Conservation (phyloP, 768 basidiomycete genomes). For the Termitomyces sp. region DNA sequence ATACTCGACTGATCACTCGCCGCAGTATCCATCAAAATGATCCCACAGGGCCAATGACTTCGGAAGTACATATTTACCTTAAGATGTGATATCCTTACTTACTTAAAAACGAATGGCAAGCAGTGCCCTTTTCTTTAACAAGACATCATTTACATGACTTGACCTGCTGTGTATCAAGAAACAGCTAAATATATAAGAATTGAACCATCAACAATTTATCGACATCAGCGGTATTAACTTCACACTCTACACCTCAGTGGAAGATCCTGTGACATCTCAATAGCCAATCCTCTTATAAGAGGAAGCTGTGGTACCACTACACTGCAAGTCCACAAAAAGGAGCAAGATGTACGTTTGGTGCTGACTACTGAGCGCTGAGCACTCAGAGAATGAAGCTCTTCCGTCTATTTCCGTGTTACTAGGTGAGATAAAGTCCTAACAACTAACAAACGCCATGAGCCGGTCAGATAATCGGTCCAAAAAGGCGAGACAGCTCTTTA, state of each 20-base stretch:
- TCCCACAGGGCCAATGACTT: not conserved
- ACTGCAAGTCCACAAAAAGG: not conserved
- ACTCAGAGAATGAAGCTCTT: not conserved
- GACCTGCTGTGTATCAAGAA: no score
- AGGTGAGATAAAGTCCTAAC: not conserved
- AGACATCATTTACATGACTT: no score
- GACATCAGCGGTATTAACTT: not conserved
- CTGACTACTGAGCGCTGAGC: not conserved
- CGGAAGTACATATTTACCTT: not conserved
- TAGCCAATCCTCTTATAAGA: not conserved
- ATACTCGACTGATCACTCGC: not conserved
- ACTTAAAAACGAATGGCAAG: not conserved
- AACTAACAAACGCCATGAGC: not conserved
- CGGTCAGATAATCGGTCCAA: not conserved
- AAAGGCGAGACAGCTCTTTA: not conserved
- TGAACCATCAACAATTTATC: not conserved
- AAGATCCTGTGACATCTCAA: not conserved
- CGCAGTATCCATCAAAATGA: slow-evolving; percentile 6
- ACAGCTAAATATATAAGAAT: no score
- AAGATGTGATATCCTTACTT: not conserved
- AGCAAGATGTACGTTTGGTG: not conserved
- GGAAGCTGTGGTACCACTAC: no score
- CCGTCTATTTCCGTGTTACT: not conserved
- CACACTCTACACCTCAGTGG: no score
- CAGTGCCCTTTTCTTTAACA: no score